Conservation (phyloP, 1,139 yeast species). For the Lodderomyces oxycetoniae region DNA sequence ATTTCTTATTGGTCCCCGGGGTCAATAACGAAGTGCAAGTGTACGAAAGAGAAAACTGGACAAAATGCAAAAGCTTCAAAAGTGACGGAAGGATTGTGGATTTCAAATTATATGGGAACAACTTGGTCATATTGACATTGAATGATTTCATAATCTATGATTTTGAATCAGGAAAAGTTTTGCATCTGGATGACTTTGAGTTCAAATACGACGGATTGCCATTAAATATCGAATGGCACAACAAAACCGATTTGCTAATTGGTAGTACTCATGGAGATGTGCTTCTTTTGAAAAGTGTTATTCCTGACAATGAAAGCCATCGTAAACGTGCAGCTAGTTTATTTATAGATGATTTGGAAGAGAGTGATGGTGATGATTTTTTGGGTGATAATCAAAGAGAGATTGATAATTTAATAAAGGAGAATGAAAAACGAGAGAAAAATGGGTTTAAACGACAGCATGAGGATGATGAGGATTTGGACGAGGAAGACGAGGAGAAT, state of each 20-base stretch:
- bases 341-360: constrained; percentile 22
- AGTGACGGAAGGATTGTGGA: constrained; percentile 14
- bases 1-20: constrained; percentile 45
- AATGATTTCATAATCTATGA: constrained; percentile 12
- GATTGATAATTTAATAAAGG: neutral
- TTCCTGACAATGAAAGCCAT: constrained; percentile 19
- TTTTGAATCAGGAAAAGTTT: constrained; percentile 8
- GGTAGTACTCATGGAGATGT: constrained; percentile 58
- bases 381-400: constrained; percentile 16
- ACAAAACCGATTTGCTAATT: constrained; percentile 23
- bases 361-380: constrained; percentile 15
- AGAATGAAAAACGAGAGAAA: constrained; percentile 9
- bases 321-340: constrained; percentile 20
- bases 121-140: constrained; percentile 15
- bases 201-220: constrained; percentile 14
- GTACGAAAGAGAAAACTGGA: constrained; percentile 34
- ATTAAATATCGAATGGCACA: constrained; percentile 13
- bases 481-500: neutral
- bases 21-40: constrained; percentile 28
- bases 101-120: constrained; percentile 10
- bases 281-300: constrained; percentile 31
- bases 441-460: neutral
- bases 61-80: constrained; percentile 9
- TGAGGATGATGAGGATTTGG: neutral
- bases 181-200: constrained; percentile 12